A percentile compares a stretch with the other conserved stretches of the same genome.
Conservation (phyloP, 75 land plant species). For the Gnetum montanum region DNA sequence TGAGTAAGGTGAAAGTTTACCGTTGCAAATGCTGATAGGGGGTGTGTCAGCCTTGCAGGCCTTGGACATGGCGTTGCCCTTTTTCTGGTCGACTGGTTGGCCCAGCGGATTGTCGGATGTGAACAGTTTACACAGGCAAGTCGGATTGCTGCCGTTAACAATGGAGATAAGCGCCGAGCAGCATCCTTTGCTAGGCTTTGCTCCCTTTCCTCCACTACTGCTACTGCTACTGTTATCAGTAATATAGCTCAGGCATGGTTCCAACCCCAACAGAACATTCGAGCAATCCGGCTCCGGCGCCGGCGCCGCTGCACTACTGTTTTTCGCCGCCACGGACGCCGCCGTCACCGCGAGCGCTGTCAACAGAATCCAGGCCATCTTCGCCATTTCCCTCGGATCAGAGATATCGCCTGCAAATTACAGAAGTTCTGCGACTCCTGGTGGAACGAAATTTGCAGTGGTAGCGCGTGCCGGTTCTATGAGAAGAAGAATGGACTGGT, state of each 20-base stretch:
- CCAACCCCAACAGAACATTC: neutral
- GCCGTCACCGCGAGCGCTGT: neutral
- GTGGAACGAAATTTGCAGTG: no score
- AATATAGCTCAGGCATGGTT: neutral
- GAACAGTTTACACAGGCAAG: neutral
- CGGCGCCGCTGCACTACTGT: neutral
- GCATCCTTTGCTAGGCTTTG: neutral
- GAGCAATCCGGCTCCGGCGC: neutral
- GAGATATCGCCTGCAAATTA: no score
- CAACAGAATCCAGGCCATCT: no score
- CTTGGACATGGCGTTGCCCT: neutral
- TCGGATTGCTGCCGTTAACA: neutral
- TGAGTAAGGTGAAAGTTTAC: no score
- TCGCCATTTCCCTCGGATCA: no score
- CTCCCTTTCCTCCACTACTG: no score
- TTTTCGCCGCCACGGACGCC: neutral
- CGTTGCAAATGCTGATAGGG: neutral
- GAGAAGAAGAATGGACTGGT: no score
- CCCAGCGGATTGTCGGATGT: neutral
- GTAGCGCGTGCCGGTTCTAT: no score
- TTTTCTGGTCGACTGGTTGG: neutral
- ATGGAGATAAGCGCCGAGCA: neutral
- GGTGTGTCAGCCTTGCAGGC: neutral
- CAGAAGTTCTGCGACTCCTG: no score
- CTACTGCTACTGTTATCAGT: no score